phyloP scores from a whole-genome alignment of 805 yeast species.

The Candida ponderosae region DNA sequence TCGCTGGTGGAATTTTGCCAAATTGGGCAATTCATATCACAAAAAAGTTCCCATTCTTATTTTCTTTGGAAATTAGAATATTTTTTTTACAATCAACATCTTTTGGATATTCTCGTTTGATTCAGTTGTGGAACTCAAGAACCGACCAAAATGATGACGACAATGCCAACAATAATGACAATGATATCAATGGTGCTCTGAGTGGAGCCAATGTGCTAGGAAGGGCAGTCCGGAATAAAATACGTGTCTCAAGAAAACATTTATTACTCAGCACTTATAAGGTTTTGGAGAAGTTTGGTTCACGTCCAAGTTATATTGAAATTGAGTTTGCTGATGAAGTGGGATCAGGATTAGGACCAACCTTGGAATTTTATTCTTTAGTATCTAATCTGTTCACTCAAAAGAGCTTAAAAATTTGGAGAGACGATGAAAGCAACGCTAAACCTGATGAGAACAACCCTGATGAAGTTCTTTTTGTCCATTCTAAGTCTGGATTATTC shows the following conservation, averaged over 20 bases:
- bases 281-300: conserved; percentile 67
- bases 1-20: conserved; percentile 82
- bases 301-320: conserved; percentile 75
- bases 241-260: conserved; percentile 63
- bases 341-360: conserved; percentile 97
- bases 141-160: conserved; percentile 30
- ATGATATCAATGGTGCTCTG: conserved; percentile 5
- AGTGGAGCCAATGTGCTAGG: conserved; percentile 47
- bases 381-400: conserved; percentile 70
- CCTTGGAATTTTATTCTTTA: conserved; percentile 81
- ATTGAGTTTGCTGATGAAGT: conserved; percentile 85
- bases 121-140: conserved; percentile 66
- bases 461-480: conserved; percentile 29
- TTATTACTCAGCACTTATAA: conserved; percentile 73
- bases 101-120: conserved; percentile 79
- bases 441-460: conserved; percentile 14
- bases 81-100: conserved; percentile 81
- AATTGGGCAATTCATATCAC: conserved; percentile 77
- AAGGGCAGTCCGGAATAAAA: conserved; percentile 69
- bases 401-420: conserved; percentile 61
- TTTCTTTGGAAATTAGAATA: conserved; percentile 76
- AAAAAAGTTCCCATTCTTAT: conserved; percentile 67
- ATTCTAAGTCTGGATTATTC: conserved; percentile 50
- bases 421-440: conserved; percentile 28
- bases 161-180: conserved; percentile 17